Conservation (phyloP, 352 stramenopile genomes). For the Phytophthora citrophthora region DNA sequence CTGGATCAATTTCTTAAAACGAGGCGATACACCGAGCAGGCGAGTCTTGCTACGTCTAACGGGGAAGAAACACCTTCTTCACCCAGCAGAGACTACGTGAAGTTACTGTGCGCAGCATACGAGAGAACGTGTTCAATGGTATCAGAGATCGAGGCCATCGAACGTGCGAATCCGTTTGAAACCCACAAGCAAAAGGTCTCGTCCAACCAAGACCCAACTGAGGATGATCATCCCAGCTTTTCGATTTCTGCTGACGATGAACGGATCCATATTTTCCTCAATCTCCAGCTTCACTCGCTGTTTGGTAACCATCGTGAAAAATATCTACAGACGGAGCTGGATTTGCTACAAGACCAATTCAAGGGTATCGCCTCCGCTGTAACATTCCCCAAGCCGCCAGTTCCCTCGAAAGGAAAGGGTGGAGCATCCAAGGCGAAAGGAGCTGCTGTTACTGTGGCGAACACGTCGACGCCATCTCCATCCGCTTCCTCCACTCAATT, state of each 20-base stretch:
- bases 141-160: conserved; percentile 51
- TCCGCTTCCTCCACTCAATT: conserved; percentile 38
- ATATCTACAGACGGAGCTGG: conserved; percentile 72
- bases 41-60: conserved; percentile 3
- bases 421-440: conserved; percentile 33
- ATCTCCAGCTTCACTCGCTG: conserved; percentile 78
- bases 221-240: conserved; percentile 4
- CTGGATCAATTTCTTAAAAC: conserved; percentile 74
- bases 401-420: conserved; percentile 33
- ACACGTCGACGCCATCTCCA: conserved; percentile 15
- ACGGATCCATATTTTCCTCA: conserved; percentile 75
- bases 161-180: conserved; percentile 3
- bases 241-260: conserved; percentile 28
- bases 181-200: conserved; percentile 2
- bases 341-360: conserved; percentile 62
- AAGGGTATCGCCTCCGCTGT: conserved; percentile 45
- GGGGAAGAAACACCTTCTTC: not conserved
- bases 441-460: conserved; percentile 7
- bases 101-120: conserved; percentile 65
- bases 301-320: conserved; percentile 76
- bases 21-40: conserved; percentile 22
- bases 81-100: conserved; percentile 58
- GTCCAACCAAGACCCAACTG: conserved; percentile 11
- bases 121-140: conserved; percentile 66
- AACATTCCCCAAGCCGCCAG: conserved; percentile 58